Evolutionary conservation across 140 eudicot species (phyloP).

Genomic region (Oenanthe javanica): DNA sequence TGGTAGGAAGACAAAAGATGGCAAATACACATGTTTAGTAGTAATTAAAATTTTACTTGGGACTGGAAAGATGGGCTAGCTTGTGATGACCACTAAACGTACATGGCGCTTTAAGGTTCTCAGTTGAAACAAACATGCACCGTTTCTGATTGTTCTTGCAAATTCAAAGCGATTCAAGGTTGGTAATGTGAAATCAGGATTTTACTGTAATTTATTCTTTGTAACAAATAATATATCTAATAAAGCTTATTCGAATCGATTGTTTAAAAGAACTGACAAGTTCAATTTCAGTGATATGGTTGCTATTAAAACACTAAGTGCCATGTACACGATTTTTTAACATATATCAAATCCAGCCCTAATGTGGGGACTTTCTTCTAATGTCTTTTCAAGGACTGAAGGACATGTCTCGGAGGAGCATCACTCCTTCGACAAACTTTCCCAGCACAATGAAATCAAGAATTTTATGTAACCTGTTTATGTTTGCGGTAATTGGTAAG

Average conservation of each 20-base stretch:
- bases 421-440: conserved; percentile 17
- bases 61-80: too few relatives aligned
- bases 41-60: too few relatives aligned
- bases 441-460: conserved; percentile 21
- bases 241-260: background rate
- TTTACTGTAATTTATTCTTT: too few relatives aligned
- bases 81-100: too few relatives aligned
- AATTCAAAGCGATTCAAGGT: too few relatives aligned
- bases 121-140: too few relatives aligned
- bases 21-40: too few relatives aligned
- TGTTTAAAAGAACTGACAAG: background rate
- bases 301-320: background rate
- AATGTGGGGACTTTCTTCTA: background rate
- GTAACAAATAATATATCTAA: background rate
- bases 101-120: too few relatives aligned
- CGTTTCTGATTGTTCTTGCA: too few relatives aligned
- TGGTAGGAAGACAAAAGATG: too few relatives aligned
- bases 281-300: background rate
- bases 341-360: background rate
- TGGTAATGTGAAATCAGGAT: too few relatives aligned
- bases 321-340: background rate
- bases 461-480: background rate
- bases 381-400: background rate
- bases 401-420: background rate
- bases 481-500: background rate